phyloP scores from a whole-genome alignment of 768 basidiomycete genomes.

The Candolleomyces efflorescens region DNA sequence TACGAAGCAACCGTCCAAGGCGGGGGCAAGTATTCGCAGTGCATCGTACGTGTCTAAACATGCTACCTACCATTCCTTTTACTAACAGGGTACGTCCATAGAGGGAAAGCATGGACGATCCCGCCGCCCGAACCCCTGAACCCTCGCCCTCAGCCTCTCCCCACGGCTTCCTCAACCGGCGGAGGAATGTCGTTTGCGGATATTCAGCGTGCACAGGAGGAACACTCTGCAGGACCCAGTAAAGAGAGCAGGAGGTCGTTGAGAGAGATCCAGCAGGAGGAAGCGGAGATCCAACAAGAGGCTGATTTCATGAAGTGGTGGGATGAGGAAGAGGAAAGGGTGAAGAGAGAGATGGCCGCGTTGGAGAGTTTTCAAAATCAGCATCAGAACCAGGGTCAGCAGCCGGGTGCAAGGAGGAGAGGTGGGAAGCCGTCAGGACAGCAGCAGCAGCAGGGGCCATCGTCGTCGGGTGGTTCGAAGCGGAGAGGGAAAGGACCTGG shows the following conservation, averaged over 20 bases:
- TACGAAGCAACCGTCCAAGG: constrained; percentile 34
- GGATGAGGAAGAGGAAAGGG: constrained; percentile 73
- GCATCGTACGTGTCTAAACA: constrained; percentile 41
- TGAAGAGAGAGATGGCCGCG: constrained; percentile 42
- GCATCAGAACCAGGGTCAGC: neutral
- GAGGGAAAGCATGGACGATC: constrained; percentile 62
- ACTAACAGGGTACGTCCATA: constrained; percentile 10
- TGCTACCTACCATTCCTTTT: neutral
- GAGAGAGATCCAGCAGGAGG: constrained; percentile 84
- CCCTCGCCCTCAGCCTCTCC: constrained; percentile 5
- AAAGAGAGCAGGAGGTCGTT: constrained; percentile 58
- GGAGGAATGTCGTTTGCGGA: constrained; percentile 63
- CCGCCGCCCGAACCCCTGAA: constrained; percentile 44
- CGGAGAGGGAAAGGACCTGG: too few species aligned
- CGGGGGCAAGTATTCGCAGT: constrained; percentile 31
- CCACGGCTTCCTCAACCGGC: constrained; percentile 23
- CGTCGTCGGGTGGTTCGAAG: too few species aligned
- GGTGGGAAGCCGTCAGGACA: neutral
- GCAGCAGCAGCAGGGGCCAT: neutral
- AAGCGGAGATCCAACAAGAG: constrained; percentile 60
- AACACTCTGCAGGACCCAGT: constrained; percentile 26
- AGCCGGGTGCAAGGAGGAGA: neutral
- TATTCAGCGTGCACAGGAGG: constrained; percentile 76
- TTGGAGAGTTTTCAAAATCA: constrained; percentile 14
- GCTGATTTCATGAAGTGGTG: constrained; percentile 88